Conservation (phyloP, 495 filamentous ascomycete genomes). For the Penicillium malachiteum region DNA sequence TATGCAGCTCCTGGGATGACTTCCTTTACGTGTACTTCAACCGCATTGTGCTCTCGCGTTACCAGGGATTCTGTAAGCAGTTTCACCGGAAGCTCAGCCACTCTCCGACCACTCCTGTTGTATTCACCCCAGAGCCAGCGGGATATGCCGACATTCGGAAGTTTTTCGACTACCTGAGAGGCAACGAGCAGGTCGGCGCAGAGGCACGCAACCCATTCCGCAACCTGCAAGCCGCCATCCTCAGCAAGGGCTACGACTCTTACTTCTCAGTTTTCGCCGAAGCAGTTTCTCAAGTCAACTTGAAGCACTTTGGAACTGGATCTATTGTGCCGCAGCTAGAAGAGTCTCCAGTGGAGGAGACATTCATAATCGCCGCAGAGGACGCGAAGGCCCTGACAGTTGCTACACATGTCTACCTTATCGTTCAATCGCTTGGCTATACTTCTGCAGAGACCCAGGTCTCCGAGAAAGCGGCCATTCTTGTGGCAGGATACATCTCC, state of each 20-base stretch:
- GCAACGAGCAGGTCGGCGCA: constrained; percentile 34
- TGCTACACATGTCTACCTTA: constrained; percentile 51
- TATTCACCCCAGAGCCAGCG: constrained; percentile 38
- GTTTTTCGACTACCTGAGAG: constrained; percentile 37
- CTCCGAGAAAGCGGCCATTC: constrained; percentile 34
- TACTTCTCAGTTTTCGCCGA: constrained; percentile 40
- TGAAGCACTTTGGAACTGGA: constrained; percentile 16
- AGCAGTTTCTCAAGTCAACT: constrained; percentile 36
- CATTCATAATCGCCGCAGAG: constrained; percentile 38
- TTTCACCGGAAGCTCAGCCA: constrained; percentile 43
- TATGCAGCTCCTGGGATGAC: constrained; percentile 84
- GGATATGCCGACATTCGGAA: constrained; percentile 41
- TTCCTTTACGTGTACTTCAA: constrained; percentile 90
- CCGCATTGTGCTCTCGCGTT: constrained; percentile 62
- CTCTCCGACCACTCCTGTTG: constrained; percentile 31
- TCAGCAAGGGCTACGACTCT: constrained; percentile 38
- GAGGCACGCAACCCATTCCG: constrained; percentile 47
- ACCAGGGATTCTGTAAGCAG: constrained; percentile 45
- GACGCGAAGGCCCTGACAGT: constrained; percentile 44
- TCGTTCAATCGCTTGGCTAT: constrained; percentile 39
- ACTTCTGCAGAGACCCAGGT: constrained; percentile 34
- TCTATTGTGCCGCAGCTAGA: constrained; percentile 36
- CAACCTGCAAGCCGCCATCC: constrained; percentile 48
- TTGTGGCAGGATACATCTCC: constrained; percentile 74
- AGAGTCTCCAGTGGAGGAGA: constrained; percentile 30